Percentiles rank a stretch among this genome's conserved stretches.
These are phyloP conservation scores for Wickerhamomyces sp. DNA, from an alignment of 1,139 yeast species.

Conservation along the genomic window DNA sequence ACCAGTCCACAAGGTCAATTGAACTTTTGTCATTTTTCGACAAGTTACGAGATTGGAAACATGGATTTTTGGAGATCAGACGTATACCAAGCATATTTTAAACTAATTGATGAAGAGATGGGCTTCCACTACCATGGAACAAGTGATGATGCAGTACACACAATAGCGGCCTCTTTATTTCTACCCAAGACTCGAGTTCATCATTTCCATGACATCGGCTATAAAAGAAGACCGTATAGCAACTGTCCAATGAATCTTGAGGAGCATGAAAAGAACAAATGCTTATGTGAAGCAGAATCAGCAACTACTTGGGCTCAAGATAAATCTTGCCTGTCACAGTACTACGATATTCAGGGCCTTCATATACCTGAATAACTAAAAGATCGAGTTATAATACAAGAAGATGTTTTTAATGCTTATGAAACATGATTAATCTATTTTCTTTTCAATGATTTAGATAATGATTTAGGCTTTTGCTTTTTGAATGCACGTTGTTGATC, in stretches of 20 bases:
- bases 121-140: constrained; percentile 61
- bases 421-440: not conserved
- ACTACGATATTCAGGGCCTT: not conserved
- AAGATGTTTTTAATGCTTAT: not conserved
- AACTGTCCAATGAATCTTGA: constrained; percentile 51
- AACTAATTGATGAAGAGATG: constrained; percentile 44
- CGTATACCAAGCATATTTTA: constrained; percentile 42
- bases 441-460: constrained; percentile 11
- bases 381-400: not conserved
- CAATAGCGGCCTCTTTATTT: constrained; percentile 48
- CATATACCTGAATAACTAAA: not conserved
- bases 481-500: constrained; percentile 41
- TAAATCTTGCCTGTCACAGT: not conserved
- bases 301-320: not conserved
- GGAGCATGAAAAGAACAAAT: constrained; percentile 37
- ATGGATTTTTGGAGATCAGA: constrained; percentile 46
- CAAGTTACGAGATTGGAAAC: constrained; percentile 59
- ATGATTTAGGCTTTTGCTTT: constrained; percentile 29
- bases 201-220: constrained; percentile 50
- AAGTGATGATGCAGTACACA: constrained; percentile 65
- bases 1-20: constrained; percentile 39
- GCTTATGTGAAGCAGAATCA: constrained; percentile 42
- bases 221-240: constrained; percentile 49
- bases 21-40: constrained; percentile 64
- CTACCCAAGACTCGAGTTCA: constrained; percentile 43